Base-by-base conservation (phyloP, 148 eudicot genomes). In the Fagopyrum homotropicum region DNA sequence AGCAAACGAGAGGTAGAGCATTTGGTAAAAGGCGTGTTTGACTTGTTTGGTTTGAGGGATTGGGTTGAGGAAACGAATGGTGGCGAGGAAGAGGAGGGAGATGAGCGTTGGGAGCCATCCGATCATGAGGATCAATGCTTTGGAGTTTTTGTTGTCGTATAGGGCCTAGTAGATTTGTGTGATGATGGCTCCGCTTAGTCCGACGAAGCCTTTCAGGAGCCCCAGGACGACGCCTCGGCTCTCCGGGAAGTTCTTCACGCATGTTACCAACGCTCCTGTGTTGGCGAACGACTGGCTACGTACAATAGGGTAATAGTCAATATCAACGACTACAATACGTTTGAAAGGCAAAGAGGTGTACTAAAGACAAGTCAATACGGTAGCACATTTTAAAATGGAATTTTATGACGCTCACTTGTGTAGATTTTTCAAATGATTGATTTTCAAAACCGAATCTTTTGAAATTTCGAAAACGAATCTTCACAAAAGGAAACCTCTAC, bases 241-340 rank as follows among this genome's bases (percentile, higher is more conserved):
- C 16, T 51, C 52, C 1, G 80, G 80, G 76, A 78, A 78, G 72
- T 78, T 78, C 76, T 78, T 78, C 45, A 78, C 80, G 57, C 76
- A 72, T 11, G 80, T 73, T 14, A 78, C 80, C 17, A 78, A 49
- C 0, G 80, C 80, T 6, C 76, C 80, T 3, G 76, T 78, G 76
- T 78, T 72, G 43, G 63, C 72, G 49, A 73, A 78, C 40, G 75
- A 46, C 74, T 72, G 74, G 5, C 2, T 19, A 3, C 47, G 9
- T 35, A 43, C 14, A 14, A 22, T 66, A 66, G 7, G 7, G 17
- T 4, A 3, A 43, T 43, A 2, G 17, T 66, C 47, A 66, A 17
- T 59, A 15, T 7, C 6, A 4, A 55, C 59, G 59, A 55, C 15
- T 55, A 16, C 22, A 55, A 55, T 55, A 55, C n/a, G 57, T 14